These are phyloP conservation scores for Sugiyamaella chiloensis DNA, from an alignment of 805 yeast genomes.

Conservation along the genomic window DNA sequence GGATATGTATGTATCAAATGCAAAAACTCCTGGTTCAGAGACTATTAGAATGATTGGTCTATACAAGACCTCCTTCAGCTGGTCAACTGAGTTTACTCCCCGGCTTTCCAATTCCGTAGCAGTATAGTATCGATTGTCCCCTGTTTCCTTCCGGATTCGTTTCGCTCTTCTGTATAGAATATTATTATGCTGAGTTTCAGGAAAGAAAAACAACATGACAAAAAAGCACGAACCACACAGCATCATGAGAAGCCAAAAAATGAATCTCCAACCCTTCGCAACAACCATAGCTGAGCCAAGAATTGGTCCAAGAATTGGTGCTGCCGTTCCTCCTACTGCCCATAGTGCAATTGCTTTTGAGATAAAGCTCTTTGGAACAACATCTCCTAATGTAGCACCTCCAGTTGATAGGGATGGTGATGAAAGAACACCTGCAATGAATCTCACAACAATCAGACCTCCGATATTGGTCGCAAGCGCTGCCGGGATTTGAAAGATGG, in stretches of 20 bases:
- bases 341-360: slow-evolving; percentile 51
- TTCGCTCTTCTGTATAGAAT: slow-evolving; percentile 46
- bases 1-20: slow-evolving; percentile 51
- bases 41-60: slow-evolving; percentile 46
- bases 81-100: slow-evolving; percentile 27
- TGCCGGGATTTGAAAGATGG: slow-evolving; percentile 52
- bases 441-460: slow-evolving; percentile 49
- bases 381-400: slow-evolving; percentile 60
- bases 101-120: slow-evolving; percentile 43
- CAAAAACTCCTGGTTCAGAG: slow-evolving; percentile 53
- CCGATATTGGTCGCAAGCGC: slow-evolving; percentile 50
- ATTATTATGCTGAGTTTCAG: slow-evolving; percentile 59
- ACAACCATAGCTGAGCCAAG: slow-evolving; percentile 51
- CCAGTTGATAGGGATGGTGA: slow-evolving; percentile 84
- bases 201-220: slow-evolving; percentile 43
- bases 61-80: slow-evolving; percentile 20
- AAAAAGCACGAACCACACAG: slow-evolving; percentile 38
- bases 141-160: slow-evolving; percentile 46
- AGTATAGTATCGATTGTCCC: slow-evolving; percentile 51
- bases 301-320: slow-evolving; percentile 47
- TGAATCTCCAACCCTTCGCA: slow-evolving; percentile 51
- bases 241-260: slow-evolving; percentile 50
- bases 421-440: slow-evolving; percentile 72
- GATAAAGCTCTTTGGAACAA: slow-evolving; percentile 43
- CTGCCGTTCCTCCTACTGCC: slow-evolving; percentile 35